Base-by-base conservation (phyloP, 345 rosid genomes). In the Mercurialis annua region DNA sequence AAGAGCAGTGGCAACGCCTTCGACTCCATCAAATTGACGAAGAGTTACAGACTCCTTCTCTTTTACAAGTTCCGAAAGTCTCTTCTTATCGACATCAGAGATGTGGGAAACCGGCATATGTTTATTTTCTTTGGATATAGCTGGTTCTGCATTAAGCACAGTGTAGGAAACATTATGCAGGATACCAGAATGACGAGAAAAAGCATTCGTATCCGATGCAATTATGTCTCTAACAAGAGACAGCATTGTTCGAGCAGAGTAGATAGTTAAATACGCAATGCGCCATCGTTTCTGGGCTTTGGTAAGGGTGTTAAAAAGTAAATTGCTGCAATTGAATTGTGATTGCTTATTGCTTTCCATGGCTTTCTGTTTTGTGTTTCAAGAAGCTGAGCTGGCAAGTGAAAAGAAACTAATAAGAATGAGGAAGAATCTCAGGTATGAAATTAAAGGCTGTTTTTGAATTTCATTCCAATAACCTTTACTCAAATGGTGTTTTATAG, bases 241-340 rank as follows among this genome's bases (percentile, higher is more conserved):
- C 43, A 83, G 84, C 86, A 87, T 80, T 43, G 80, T 78, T 56
- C 88, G 66, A 12, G 68, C 69, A 27, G 90, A 85, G 66, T 78
- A 80, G 66, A 87, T 87, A 8, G 88, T 69, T 59, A 78, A 48
- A 16, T 77, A 87, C 23, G 87, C 89, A 65, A 83, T 62, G 38
- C 92, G 86, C 92, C 90, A 87, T 34, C 90, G 76, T 83, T 77
- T 81, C 14, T 85, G 86, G 12, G 92, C 82, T 66, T 73, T 78
- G 73, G 31, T 83, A 68, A 84, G 66, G 69, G 77, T 76, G 60
- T 54, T 30, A 79, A 75, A 61, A 6, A 86, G 67, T 33, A 84
- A 68, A 23, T 76, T 33, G 57, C 59, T 27, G 66, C 76, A 76
- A 67, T 72, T 77, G 65, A 62, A 59, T 27, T 55, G 67, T 11